phyloP scores from a whole-genome alignment of 768 basidiomycete species.

The Rhodosporidiobolus odoratus region DNA sequence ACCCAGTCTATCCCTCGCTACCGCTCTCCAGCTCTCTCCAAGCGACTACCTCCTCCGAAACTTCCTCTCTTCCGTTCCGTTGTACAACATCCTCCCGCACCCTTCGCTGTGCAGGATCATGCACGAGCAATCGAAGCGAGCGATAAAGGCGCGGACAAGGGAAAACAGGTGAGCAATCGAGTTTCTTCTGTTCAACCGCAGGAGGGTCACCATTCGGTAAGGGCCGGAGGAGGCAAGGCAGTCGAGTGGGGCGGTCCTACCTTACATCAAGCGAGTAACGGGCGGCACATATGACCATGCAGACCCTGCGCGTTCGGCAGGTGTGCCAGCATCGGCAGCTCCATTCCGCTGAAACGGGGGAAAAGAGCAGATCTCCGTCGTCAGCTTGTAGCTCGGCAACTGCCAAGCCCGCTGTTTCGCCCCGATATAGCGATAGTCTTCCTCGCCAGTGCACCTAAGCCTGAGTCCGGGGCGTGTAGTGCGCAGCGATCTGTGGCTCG shows the following conservation, averaged over 20 bases:
- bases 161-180: neutral
- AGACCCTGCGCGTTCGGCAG: too few relatives aligned
- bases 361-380: too few relatives aligned
- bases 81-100: slow-evolving; percentile 31
- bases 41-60: slow-evolving; percentile 25
- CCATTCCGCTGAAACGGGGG: too few relatives aligned
- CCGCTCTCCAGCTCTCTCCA: slow-evolving; percentile 5
- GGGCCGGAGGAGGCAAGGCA: neutral
- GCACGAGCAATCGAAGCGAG: neutral
- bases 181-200: neutral
- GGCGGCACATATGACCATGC: too few relatives aligned
- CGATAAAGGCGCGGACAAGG: neutral
- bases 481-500: too few relatives aligned
- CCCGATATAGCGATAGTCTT: too few relatives aligned
- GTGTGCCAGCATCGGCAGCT: too few relatives aligned
- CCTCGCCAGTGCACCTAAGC: too few relatives aligned
- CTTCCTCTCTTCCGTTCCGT: slow-evolving; percentile 32
- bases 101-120: slow-evolving; percentile 12
- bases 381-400: too few relatives aligned
- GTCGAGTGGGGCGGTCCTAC: too few relatives aligned
- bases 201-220: neutral
- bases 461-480: too few relatives aligned
- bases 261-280: slow-evolving; percentile 5
- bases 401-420: too few relatives aligned
- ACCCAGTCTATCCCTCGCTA: slow-evolving; percentile 7